Conservation (phyloP, 441 rosid genomes). For the Brassica balearica region DNA sequence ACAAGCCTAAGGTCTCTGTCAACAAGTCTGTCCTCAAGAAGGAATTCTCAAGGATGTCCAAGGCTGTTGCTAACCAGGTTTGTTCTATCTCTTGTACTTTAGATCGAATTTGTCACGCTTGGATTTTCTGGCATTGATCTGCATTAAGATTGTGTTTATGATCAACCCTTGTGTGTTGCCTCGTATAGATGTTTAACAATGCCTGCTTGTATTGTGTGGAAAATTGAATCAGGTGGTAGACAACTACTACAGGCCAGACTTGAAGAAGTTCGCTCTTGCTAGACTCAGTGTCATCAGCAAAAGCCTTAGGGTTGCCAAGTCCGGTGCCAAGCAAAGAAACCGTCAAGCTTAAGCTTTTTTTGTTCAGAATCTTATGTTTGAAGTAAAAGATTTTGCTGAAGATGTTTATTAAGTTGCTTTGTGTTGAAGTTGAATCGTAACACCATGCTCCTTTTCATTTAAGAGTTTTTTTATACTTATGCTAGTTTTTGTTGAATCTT, state of each 20-base stretch:
- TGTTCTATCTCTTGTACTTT: not conserved
- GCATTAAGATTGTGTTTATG: too few relatives aligned
- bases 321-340: slow-evolving; percentile 66
- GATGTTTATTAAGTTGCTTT: slow-evolving; percentile 7
- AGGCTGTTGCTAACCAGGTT: slow-evolving; percentile 7
- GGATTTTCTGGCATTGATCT: too few relatives aligned
- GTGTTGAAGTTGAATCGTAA: slow-evolving; percentile 29
- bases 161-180: too few relatives aligned
- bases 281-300: slow-evolving; percentile 59
- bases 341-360: slow-evolving; percentile 47
- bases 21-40: slow-evolving; percentile 63
- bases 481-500: not conserved
- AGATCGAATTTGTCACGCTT: not conserved
- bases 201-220: not conserved
- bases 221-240: slow-evolving; percentile 1
- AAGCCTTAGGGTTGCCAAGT: slow-evolving; percentile 67
- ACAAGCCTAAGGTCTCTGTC: slow-evolving; percentile 54
- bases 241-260: slow-evolving; percentile 66
- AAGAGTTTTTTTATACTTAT: not conserved
- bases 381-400: slow-evolving; percentile 35
- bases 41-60: slow-evolving; percentile 21
- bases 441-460: slow-evolving; percentile 17
- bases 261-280: slow-evolving; percentile 69
- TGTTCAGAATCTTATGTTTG: not conserved
- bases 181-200: too few relatives aligned